Evolutionary conservation across 176 grass and related monocot genomes (phyloP).

Genomic region (Oryza rufipogon): DNA sequence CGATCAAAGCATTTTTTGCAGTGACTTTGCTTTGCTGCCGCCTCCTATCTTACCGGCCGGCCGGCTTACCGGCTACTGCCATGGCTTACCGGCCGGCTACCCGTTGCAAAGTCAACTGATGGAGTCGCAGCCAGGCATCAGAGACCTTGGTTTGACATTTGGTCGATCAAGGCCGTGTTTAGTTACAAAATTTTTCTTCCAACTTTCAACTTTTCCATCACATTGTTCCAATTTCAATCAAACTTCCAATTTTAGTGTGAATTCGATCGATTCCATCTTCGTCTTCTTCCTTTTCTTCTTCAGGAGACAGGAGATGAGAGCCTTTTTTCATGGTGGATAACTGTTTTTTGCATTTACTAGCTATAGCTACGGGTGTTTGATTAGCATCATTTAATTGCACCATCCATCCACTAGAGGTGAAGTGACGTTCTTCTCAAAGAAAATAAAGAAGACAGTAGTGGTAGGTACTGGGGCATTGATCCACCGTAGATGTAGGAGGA

Average conservation of each 20-base stretch:
- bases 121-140: neutral
- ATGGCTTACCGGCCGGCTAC: neutral
- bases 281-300: neutral
- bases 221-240: no score
- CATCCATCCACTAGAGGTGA: neutral
- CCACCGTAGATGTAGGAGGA: neutral
- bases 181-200: no score
- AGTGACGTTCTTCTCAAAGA: neutral
- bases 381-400: constrained; percentile 2
- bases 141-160: constrained; percentile 15
- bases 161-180: neutral
- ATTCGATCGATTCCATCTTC: neutral
- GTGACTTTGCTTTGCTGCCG: neutral
- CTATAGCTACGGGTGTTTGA: neutral
- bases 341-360: neutral
- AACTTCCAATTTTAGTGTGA: no score
- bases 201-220: no score
- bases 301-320: neutral
- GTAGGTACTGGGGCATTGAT: neutral
- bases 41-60: constrained; percentile 21
- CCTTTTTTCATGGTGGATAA: neutral
- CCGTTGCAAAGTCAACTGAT: constrained; percentile 29
- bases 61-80: no score
- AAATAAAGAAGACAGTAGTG: neutral
- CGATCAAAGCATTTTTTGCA: constrained; percentile 37